A percentile compares a stretch with the other conserved stretches of the same genome.
Evolutionary conservation across 257 asterid species (phyloP).

Genomic region (Forsythia viridissima): DNA sequence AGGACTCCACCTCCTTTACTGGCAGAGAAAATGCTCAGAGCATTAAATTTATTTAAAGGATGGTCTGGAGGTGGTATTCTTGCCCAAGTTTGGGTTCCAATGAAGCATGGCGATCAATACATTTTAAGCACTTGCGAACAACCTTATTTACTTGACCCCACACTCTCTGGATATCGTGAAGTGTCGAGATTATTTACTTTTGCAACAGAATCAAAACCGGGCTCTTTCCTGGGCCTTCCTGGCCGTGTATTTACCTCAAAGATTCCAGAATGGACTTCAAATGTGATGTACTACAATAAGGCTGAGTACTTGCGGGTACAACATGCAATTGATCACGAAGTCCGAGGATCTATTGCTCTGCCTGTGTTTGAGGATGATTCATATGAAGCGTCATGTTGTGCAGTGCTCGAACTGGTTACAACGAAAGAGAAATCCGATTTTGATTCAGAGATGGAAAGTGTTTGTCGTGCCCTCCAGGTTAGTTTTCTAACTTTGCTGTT

Average conservation of each 20-base stretch:
- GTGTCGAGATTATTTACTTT: constrained; percentile 64
- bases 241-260: constrained; percentile 78
- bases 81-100: constrained; percentile 75
- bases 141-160: constrained; percentile 60
- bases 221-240: constrained; percentile 63
- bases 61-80: constrained; percentile 56
- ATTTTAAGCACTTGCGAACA: constrained; percentile 67
- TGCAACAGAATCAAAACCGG: constrained; percentile 43
- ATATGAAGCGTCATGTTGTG: constrained; percentile 53
- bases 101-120: constrained; percentile 46
- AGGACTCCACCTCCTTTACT: constrained; percentile 42
- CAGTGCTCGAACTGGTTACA: constrained; percentile 77
- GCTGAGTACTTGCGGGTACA: constrained; percentile 62
- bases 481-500: not conserved
- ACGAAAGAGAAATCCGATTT: constrained; percentile 51
- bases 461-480: constrained; percentile 66
- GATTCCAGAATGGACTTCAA: constrained; percentile 86
- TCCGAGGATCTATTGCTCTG: constrained; percentile 75
- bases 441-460: constrained; percentile 51
- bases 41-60: constrained; percentile 49
- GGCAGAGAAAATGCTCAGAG: constrained; percentile 58
- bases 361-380: constrained; percentile 61
- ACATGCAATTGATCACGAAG: constrained; percentile 56
- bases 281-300: constrained; percentile 53
- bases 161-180: constrained; percentile 68